phyloP scores from a whole-genome alignment of 352 stramenopile genomes.

The Globisporangium paroecandrum region DNA sequence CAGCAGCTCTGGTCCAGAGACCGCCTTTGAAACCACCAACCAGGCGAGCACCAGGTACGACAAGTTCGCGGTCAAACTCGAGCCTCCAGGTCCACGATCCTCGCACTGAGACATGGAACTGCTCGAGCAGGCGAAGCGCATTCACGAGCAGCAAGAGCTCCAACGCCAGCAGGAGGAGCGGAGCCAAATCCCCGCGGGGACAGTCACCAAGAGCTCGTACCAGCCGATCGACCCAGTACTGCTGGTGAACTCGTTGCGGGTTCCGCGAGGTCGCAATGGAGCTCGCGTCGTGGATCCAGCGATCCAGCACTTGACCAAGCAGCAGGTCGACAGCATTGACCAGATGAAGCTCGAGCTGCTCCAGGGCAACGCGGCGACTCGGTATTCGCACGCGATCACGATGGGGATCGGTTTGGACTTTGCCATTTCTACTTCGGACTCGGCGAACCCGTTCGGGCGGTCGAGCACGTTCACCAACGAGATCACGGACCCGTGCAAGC shows the following conservation, averaged over 20 bases:
- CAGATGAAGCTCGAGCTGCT: constrained; percentile 60
- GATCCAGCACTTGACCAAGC: constrained; percentile 61
- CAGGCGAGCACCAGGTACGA: constrained; percentile 52
- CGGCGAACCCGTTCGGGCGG: constrained; percentile 53
- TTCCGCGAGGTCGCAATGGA: constrained; percentile 57
- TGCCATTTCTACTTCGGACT: constrained; percentile 44
- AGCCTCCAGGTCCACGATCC: constrained; percentile 32
- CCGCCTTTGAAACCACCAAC: constrained; percentile 50
- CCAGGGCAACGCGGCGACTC: constrained; percentile 40
- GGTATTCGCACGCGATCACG: constrained; percentile 64
- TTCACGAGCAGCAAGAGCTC: constrained; percentile 31
- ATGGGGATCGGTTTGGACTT: constrained; percentile 61
- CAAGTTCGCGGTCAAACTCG: constrained; percentile 32
- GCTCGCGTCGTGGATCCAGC: constrained; percentile 41
- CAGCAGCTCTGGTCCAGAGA: constrained; percentile 1
- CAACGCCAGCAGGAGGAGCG: constrained; percentile 28
- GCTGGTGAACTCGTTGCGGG: constrained; percentile 27
- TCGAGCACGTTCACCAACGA: constrained; percentile 78
- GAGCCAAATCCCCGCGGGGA: constrained; percentile 19
- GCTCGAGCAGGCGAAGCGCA: constrained; percentile 32
- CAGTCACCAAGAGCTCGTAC: constrained; percentile 37
- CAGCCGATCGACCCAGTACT: constrained; percentile 30
- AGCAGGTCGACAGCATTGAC: constrained; percentile 71
- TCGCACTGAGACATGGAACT: constrained; percentile 44
- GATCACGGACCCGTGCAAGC: constrained; percentile 56